phyloP scores from a whole-genome alignment of 2,329 filamentous ascomycete species.

The Aspergillus sp. region DNA sequence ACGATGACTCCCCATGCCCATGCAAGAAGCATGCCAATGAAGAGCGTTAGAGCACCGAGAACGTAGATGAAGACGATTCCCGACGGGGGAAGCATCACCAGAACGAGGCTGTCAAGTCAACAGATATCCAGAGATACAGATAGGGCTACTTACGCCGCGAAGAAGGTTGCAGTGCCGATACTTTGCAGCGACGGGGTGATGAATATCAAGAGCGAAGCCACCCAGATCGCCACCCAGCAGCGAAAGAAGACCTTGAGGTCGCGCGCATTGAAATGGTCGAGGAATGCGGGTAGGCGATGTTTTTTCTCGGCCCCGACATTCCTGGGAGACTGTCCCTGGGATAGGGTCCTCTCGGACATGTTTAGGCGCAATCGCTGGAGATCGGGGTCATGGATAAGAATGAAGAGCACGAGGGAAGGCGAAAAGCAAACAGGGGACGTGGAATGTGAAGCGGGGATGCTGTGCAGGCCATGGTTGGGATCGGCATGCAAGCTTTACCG shows the following conservation, averaged over 20 bases:
- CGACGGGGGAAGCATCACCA: conserved; percentile 48
- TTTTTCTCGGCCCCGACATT: background rate
- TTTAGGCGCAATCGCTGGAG: background rate
- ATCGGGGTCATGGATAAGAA: no score
- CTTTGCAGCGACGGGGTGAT: conserved; percentile 42
- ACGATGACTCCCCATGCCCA: conserved; percentile 53
- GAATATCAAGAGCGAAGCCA: conserved; percentile 47
- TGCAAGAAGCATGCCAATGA: conserved; percentile 48
- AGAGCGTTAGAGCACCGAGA: conserved; percentile 42
- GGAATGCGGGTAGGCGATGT: conserved; percentile 11
- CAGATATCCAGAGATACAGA: background rate
- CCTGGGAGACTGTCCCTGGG: background rate
- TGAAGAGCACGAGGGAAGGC: no score
- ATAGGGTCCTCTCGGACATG: background rate
- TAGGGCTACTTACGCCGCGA: conserved; percentile 25
- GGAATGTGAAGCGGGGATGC: no score
- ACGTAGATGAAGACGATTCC: conserved; percentile 49
- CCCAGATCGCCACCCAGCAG: conserved; percentile 49
- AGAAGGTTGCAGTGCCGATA: conserved; percentile 49
- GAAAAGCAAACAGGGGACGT: no score
- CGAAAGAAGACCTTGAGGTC: conserved; percentile 50
- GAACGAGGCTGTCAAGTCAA: conserved; percentile 28
- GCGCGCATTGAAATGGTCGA: conserved; percentile 48
- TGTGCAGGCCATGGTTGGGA: no score
- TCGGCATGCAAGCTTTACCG: no score